Conservation (phyloP, 176 grass and related monocot species). For the Carex parvula region DNA sequence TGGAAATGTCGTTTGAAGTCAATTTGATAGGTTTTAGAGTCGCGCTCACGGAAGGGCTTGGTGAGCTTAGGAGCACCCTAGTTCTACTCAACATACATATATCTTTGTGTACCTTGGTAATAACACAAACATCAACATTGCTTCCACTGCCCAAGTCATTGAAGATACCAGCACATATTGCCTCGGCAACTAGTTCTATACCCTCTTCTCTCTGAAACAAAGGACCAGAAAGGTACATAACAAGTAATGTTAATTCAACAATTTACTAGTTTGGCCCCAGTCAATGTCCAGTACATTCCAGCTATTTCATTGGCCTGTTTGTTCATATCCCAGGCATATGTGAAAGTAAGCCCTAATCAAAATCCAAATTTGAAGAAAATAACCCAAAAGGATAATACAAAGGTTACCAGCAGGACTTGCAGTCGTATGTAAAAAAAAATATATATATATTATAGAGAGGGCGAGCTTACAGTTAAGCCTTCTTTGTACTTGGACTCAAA, state of each 20-base stretch:
- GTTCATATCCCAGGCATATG: background rate
- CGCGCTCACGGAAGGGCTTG: too few relatives aligned
- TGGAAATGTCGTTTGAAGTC: too few relatives aligned
- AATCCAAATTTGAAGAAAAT: background rate
- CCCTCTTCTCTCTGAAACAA: conserved; percentile 76
- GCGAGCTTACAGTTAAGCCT: conserved; percentile 71
- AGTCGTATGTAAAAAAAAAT: background rate
- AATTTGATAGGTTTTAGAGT: too few relatives aligned
- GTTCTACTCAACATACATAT: background rate
- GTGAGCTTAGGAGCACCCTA: too few relatives aligned
- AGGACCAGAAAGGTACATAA: conserved; percentile 10
- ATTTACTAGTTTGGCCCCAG: background rate
- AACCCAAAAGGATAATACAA: background rate
- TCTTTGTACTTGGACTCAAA: conserved; percentile 91
- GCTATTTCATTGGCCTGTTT: background rate
- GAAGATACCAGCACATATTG: conserved; percentile 83
- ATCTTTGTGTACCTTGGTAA: conserved; percentile 69
- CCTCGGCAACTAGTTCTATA: conserved; percentile 64
- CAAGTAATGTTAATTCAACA: background rate
- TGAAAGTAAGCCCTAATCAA: background rate
- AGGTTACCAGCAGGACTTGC: background rate
- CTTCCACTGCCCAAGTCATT: conserved; percentile 97
- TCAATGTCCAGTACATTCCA: background rate
- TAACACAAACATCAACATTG: conserved; percentile 92
- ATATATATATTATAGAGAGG: background rate